Conservation (phyloP, 192 early-diverging fungal species). For the Entrophospora sp. region DNA sequence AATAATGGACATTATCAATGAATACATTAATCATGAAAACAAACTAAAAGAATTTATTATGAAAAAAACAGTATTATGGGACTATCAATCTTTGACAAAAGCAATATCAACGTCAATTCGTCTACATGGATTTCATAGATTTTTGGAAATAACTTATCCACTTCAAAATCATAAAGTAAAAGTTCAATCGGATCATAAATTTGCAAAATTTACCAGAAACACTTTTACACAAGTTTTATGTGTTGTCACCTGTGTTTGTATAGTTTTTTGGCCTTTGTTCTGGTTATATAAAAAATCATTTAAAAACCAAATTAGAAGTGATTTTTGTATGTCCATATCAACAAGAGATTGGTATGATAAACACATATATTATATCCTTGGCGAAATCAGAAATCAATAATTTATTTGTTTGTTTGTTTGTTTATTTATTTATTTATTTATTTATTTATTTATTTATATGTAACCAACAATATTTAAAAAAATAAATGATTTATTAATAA, state of each 20-base stretch:
- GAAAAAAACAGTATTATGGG: conserved; percentile 31
- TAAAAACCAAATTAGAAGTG: conserved; percentile 24
- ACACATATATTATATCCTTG: too few species aligned
- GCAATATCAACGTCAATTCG: conserved; percentile 27
- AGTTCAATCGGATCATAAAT: conserved; percentile 24
- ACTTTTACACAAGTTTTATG: conserved; percentile 25
- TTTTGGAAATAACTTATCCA: conserved; percentile 31
- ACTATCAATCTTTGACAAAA: conserved; percentile 30
- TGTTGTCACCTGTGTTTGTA: conserved; percentile 22
- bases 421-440: too few species aligned
- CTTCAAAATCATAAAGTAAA: conserved; percentile 23
- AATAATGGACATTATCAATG: conserved; percentile 26
- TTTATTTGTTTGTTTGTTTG: too few species aligned
- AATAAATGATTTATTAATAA: too few species aligned
- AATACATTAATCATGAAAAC: conserved; percentile 28
- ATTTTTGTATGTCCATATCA: conserved; percentile 30
- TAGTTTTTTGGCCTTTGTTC: conserved; percentile 27
- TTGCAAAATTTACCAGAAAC: conserved; percentile 22
- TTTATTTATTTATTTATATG: too few species aligned
- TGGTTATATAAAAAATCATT: conserved; percentile 25
- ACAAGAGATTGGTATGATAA: conserved; percentile 22
- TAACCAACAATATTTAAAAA: too few species aligned
- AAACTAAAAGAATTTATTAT: conserved; percentile 32
- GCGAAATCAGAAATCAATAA: too few species aligned
- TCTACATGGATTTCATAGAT: conserved; percentile 24